Conservation (phyloP, 106 monocot genomes). For the Phalaenopsis aphrodite region DNA sequence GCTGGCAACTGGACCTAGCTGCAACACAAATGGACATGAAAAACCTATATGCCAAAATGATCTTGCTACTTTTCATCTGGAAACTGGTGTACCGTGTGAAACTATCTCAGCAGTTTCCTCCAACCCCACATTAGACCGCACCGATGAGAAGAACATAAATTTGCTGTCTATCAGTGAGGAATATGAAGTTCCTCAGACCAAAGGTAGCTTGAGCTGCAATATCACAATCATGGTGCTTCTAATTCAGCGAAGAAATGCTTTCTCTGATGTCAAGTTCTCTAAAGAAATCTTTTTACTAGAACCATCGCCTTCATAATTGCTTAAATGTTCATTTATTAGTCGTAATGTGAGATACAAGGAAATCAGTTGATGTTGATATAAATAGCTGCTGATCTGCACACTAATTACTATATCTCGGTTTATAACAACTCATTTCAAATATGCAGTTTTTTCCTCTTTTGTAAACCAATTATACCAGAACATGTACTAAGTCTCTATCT, state of each 20-base stretch:
- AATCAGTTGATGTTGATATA: neutral
- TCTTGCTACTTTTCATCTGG: neutral
- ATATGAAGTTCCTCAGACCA: neutral
- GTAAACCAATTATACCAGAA: neutral
- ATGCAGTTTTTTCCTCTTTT: neutral
- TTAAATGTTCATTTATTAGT: neutral
- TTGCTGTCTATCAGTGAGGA: neutral
- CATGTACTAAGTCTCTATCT: neutral
- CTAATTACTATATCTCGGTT: neutral
- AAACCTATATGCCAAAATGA: neutral
- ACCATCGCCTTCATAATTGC: neutral
- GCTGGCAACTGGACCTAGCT: neutral
- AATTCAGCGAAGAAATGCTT: neutral
- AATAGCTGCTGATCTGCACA: neutral
- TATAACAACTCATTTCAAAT: neutral
- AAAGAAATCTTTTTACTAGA: neutral
- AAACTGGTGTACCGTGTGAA: neutral
- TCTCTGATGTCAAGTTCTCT: neutral
- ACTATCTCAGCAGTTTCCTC: neutral
- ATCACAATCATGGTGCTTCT: neutral
- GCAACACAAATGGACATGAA: neutral
- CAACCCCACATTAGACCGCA: neutral
- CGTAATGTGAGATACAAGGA: neutral
- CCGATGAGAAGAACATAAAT: neutral
- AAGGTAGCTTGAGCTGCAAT: neutral